Percentiles rank a stretch among this genome's conserved stretches.
These are phyloP conservation scores for Neofusicoccum laricinum DNA, from an alignment of 2,329 filamentous ascomycete genomes.

Conservation along the genomic window DNA sequence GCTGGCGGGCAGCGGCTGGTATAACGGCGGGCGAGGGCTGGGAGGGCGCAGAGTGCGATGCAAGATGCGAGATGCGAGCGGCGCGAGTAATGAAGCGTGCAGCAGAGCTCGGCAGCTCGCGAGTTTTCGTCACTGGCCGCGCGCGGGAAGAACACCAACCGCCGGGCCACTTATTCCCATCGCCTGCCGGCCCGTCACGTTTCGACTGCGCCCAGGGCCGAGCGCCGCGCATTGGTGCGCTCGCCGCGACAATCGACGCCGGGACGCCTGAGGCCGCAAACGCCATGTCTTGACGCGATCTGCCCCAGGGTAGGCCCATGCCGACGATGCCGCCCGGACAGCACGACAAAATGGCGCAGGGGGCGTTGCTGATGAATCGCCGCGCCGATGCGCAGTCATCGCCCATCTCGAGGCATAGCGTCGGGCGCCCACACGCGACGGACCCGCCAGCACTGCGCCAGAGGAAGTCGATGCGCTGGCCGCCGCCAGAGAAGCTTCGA, in stretches of 20 bases:
- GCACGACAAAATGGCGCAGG: constrained; percentile 14
- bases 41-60: background rate
- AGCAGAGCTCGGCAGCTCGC: background rate
- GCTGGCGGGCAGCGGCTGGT: background rate
- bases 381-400: constrained; percentile 7
- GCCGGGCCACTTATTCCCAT: constrained; percentile 8
- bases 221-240: constrained; percentile 1
- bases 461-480: background rate
- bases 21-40: background rate
- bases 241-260: constrained; percentile 6
- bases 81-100: background rate
- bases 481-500: constrained; percentile 3
- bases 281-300: background rate
- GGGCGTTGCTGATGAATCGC: constrained; percentile 11
- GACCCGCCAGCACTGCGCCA: background rate
- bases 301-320: constrained; percentile 1
- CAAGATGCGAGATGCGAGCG: background rate
- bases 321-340: background rate
- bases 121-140: constrained; percentile 7
- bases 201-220: background rate
- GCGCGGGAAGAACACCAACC: constrained; percentile 3
- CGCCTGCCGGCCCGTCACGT: background rate
- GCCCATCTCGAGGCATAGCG: background rate
- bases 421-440: background rate
- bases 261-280: constrained; percentile 4